Conservation (phyloP, 2,329 filamentous ascomycete species). For the Phialophora tarda region DNA sequence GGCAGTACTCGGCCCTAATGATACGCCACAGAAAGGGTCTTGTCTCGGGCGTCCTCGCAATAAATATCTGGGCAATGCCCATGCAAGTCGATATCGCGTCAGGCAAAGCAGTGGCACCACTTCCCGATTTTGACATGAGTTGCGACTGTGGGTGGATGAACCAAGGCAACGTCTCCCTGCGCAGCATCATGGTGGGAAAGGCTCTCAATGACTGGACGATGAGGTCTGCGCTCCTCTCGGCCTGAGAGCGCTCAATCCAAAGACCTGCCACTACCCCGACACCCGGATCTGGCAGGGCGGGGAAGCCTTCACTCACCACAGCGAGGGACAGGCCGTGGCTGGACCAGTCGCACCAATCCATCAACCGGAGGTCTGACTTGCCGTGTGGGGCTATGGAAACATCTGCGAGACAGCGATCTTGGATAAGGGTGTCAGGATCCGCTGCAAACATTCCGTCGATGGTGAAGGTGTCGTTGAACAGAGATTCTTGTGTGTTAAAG, state of each 20-base stretch:
- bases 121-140: background rate
- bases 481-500: background rate
- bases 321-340: background rate
- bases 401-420: background rate
- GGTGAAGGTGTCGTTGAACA: background rate
- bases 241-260: slow-evolving; percentile 17
- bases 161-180: slow-evolving; percentile 39
- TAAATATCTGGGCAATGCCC: slow-evolving; percentile 40
- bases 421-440: background rate
- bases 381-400: background rate
- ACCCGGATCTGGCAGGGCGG: background rate
- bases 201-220: slow-evolving; percentile 30
- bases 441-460: background rate
- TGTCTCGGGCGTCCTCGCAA: slow-evolving; percentile 32
- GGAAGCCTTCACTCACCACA: background rate
- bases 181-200: slow-evolving; percentile 39
- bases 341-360: slow-evolving; percentile 8
- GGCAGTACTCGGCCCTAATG: background rate
- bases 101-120: slow-evolving; percentile 19
- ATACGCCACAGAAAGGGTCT: slow-evolving; percentile 29
- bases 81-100: slow-evolving; percentile 37
- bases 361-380: background rate
- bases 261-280: no score
- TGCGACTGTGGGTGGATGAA: slow-evolving; percentile 37
- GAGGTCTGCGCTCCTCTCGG: slow-evolving; percentile 24